phyloP scores from a whole-genome alignment of 805 yeast genomes.

The Candida tammaniensis region DNA sequence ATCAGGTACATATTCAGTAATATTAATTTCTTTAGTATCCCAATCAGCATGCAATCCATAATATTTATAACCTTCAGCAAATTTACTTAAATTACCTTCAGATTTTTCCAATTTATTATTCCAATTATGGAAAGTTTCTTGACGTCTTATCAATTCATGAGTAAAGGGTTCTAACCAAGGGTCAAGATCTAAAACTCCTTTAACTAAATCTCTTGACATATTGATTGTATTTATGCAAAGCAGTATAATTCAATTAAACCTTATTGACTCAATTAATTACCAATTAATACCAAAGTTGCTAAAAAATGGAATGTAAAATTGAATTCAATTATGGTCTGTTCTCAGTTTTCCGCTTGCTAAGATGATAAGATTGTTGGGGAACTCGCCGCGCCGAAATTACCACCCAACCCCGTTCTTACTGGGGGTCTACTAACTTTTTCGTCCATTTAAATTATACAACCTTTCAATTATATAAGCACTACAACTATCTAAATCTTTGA shows the following conservation, averaged over 20 bases:
- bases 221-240: too few species aligned
- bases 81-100: constrained; percentile 57
- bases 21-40: constrained; percentile 51
- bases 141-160: constrained; percentile 65
- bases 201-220: constrained; percentile 27
- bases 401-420: too few species aligned
- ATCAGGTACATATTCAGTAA: constrained; percentile 89
- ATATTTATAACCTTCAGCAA: constrained; percentile 71
- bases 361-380: too few species aligned
- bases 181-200: constrained; percentile 69
- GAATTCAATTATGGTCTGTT: too few species aligned
- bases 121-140: constrained; percentile 66
- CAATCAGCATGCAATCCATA: constrained; percentile 74
- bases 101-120: constrained; percentile 46
- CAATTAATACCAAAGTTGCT: too few species aligned
- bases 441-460: background rate
- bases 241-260: too few species aligned
- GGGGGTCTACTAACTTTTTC: too few species aligned
- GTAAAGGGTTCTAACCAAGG: constrained; percentile 85
- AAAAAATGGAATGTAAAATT: too few species aligned
- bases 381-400: too few species aligned
- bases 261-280: too few species aligned
- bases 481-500: constrained; percentile 69
- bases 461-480: background rate
- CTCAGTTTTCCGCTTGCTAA: too few species aligned